These are phyloP conservation scores for Solanum hybrid DNA, from an alignment of 305 asterid genomes.

Conservation along the genomic window DNA sequence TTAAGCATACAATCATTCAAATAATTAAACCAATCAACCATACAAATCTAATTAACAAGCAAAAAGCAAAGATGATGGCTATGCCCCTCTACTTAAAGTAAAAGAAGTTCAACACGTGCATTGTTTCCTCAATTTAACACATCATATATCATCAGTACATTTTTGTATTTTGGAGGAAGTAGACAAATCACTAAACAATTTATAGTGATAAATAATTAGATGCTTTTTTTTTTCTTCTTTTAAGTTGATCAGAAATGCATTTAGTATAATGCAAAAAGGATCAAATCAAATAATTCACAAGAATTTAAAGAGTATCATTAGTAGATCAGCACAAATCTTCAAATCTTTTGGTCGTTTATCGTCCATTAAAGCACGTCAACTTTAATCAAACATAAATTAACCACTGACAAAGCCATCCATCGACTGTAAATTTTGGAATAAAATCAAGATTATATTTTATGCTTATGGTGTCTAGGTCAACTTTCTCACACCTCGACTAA, in stretches of 20 bases:
- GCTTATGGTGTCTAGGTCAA: no score
- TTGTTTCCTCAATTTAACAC: background rate
- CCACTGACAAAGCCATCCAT: background rate
- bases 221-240: background rate
- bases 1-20: background rate
- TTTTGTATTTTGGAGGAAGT: background rate
- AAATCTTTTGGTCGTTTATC: background rate
- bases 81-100: background rate
- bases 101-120: background rate
- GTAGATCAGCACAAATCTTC: background rate
- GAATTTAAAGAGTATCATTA: background rate
- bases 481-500: background rate
- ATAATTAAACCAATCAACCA: background rate
- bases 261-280: background rate
- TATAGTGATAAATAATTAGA: background rate
- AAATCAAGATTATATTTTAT: background rate
- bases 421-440: background rate
- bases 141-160: background rate
- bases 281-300: slow-evolving; percentile 1
- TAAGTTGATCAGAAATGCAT: background rate
- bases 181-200: background rate
- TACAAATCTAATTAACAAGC: background rate
- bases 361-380: background rate
- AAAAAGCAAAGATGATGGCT: background rate
- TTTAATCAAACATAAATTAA: background rate